Base-by-base conservation (phyloP, 495 filamentous ascomycete genomes). In the Copromyces sp. region DNA sequence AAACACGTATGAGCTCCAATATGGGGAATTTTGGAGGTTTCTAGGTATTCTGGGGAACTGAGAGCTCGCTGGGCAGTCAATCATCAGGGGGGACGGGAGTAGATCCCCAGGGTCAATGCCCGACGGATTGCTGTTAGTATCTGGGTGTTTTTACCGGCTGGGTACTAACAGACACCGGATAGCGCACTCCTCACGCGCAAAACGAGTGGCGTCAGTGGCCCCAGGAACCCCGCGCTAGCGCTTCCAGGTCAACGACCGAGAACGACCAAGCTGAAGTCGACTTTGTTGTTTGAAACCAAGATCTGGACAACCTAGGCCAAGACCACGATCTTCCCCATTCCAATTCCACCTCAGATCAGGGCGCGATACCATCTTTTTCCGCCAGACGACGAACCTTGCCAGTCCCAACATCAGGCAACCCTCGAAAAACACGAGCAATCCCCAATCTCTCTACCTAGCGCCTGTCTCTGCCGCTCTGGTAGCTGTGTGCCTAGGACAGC, bases 201-300 rank as follows among this genome's bases (percentile, higher is more conserved):
- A 69, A 69, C 70, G n/a, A 72, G 75, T 75, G 74, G 75, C 75
- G 75, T 76, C 74, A 75, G 73, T 69, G 69, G 68, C 59, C 53
- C 53, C 53, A 61, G 24, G 12, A 32, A 53, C 76, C 78, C 78
- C 78, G 78, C 78, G 77, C 72, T 76, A 70, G 71, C 71, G 76
- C 75, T 80, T 70, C 76, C 74, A 71, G 74, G 78, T 73, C 78
- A 77, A 79, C 78, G 29, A 68, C 68, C 9, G 24, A 24, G 24
- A 24, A 24, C 24, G 24, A 24, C 24, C 24, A 24, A 24, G 24
- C 24, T 24, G 24, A 41, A 32, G 29, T 35, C 14, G 53, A 61
- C 53, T 24, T 8, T 29, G 53, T 61, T 61, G 53, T 24, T 35
- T 32, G 29, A 61, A 61, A 61, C 53, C 53, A 61, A 61, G 47